A percentile compares a stretch with the other conserved stretches of the same genome.
phyloP scores from a whole-genome alignment of 768 basidiomycete species.

The Tylopilus cervinicoccineus region DNA sequence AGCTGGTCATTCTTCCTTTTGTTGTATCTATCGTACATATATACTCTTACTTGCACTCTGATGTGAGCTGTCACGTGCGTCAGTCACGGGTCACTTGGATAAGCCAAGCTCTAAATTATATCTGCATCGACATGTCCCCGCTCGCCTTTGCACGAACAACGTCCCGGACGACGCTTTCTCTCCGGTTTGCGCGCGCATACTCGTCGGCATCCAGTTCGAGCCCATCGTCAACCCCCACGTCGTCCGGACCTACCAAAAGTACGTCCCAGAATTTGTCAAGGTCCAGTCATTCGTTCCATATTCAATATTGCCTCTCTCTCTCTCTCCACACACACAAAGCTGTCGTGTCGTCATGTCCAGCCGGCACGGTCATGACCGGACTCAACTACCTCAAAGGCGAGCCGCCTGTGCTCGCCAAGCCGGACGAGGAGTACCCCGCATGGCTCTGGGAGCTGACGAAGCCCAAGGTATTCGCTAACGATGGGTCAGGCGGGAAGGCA shows the following conservation, averaged over 20 bases:
- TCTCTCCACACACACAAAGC: slow-evolving; percentile 4
- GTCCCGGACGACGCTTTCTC: slow-evolving; percentile 8
- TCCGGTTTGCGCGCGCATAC: slow-evolving; percentile 11
- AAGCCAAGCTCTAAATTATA: background rate
- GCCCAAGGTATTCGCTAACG: slow-evolving; percentile 57
- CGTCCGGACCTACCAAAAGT: slow-evolving; percentile 19
- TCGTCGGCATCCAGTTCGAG: slow-evolving; percentile 5
- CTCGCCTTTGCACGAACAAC: slow-evolving; percentile 12
- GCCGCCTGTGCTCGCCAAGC: slow-evolving; percentile 64
- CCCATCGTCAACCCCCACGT: background rate
- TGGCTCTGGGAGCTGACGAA: slow-evolving; percentile 85
- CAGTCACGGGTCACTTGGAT: background rate
- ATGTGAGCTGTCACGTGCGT: background rate
- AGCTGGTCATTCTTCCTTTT: slow-evolving; percentile 7
- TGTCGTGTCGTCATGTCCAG: slow-evolving; percentile 56
- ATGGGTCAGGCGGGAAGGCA: slow-evolving; percentile 69
- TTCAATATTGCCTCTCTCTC: background rate
- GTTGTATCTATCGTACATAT: slow-evolving; percentile 25
- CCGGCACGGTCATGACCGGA: slow-evolving; percentile 76
- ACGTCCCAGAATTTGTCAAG: background rate
- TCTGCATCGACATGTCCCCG: slow-evolving; percentile 17
- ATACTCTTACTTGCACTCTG: background rate
- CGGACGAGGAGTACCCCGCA: slow-evolving; percentile 82
- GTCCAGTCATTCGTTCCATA: background rate
- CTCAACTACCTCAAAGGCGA: slow-evolving; percentile 82